Base-by-base conservation (phyloP, 2,329 filamentous ascomycete species). In the Ascochyta pisi region DNA sequence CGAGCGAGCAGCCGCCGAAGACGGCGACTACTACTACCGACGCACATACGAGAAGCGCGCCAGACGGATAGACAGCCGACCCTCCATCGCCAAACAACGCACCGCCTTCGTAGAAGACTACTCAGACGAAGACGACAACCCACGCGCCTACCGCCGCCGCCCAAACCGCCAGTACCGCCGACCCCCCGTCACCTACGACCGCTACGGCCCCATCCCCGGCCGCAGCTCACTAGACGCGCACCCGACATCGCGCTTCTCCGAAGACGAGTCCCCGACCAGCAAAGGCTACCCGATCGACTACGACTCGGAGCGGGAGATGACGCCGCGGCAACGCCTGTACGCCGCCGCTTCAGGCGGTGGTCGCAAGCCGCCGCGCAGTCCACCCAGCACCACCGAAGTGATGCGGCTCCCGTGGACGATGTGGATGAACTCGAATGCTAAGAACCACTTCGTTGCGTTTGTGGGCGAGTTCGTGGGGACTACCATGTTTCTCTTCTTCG, bases 391-490 rank as follows among this genome's bases (percentile, higher is more conserved):
- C 24, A 75, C 79, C 56, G 78, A 77, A 55, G 66, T 70, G 7
- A 54, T 72, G 57, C 69, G 71, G 31, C 57, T 74, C 37, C 68
- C 70, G 8, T 73, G 73, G 70, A 70, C 62, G 19, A 70, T 73
- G 58, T 76, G 71, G 70, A 73, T 71, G 73, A 72, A 71, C 37
- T 71, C 65, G 6, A 67, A 69, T 31, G 69, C 71, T 2, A 75
- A 75, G 61, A 75, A 75, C 44, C 73, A 74, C 48, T 67, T 81
- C 57, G 73, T 81, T 22, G 78, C 79, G 48, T 79, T 80, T 67
- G 62, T 80, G 9, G 80, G 80, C 76, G 78, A 80, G 49, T 79
- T 76, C 42, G 76, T 79, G 7, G 78, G 78, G 24, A 80, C 78
- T 0, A 74, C 76, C 7, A 73, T 80, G 55, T 80, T 81, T 50